A percentile compares a stretch with the other conserved stretches of the same genome.
phyloP scores from a whole-genome alignment of 805 yeast genomes.

The Ogataea haglerorum region DNA sequence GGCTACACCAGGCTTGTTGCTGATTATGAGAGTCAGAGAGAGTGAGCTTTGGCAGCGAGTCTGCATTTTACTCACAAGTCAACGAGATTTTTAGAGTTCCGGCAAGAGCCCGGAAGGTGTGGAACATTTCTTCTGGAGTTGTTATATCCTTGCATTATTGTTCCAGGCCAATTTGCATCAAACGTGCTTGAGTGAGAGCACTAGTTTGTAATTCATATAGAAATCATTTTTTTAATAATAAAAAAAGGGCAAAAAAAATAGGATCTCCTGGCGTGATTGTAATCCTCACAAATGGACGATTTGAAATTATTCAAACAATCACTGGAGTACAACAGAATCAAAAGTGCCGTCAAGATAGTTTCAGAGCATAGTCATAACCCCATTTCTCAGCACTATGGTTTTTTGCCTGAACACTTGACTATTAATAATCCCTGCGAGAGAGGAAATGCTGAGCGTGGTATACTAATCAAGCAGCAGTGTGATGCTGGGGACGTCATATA shows the following conservation, averaged over 20 bases:
- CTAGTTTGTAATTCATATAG: not conserved
- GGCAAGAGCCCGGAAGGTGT: not conserved
- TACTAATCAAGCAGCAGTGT: not conserved
- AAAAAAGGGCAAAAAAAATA: conserved; percentile 7
- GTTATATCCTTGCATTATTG: conserved; percentile 1
- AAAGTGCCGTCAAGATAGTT: conserved; percentile 8
- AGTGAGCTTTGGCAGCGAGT: conserved; percentile 18
- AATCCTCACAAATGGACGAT: not conserved
- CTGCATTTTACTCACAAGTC: conserved; percentile 9
- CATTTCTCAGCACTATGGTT: conserved; percentile 4
- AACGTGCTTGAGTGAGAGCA: conserved; percentile 1
- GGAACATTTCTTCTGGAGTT: not conserved
- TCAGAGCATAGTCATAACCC: conserved; percentile 1
- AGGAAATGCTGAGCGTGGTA: conserved; percentile 13
- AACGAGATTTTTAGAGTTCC: not conserved
- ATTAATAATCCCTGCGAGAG: conserved; percentile 12
- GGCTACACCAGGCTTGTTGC: conserved; percentile 33
- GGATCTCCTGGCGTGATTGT: not conserved
- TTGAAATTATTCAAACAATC: not conserved
- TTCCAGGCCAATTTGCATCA: not conserved
- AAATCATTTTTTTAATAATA: too few relatives aligned
- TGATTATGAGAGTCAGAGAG: conserved; percentile 5
- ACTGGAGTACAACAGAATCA: conserved; percentile 4
- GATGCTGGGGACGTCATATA: conserved; percentile 7
- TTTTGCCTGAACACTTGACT: conserved; percentile 7